phyloP scores from a whole-genome alignment of 139 green algal species.

The Micractinium sp. region DNA sequence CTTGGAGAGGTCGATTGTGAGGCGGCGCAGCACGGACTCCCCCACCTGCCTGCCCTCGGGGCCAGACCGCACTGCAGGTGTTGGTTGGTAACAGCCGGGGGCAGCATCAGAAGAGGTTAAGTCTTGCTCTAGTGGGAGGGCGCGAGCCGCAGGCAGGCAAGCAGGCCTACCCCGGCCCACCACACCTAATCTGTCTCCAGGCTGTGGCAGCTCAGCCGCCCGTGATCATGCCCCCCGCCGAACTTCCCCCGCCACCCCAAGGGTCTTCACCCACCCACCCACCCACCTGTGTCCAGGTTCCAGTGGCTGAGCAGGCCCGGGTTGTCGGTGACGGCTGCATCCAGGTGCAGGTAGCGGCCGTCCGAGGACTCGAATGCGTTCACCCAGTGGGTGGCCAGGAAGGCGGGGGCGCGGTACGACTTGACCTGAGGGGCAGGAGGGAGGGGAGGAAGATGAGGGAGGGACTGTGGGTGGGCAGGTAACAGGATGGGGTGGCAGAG shows the following conservation, averaged over 20 bases:
- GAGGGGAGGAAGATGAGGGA: neutral
- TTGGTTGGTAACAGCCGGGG: neutral
- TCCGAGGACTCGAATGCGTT: conserved; percentile 52
- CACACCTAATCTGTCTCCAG: too few species aligned
- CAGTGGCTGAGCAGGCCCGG: conserved; percentile 54
- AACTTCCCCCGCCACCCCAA: too few species aligned
- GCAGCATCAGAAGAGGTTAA: too few species aligned
- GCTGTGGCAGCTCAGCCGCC: too few species aligned
- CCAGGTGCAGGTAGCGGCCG: conserved; percentile 57
- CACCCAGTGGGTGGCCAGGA: conserved; percentile 78
- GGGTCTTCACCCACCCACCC: neutral
- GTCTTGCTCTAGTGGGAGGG: neutral
- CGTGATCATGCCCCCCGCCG: too few species aligned
- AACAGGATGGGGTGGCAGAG: neutral
- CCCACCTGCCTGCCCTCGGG: conserved; percentile 2
- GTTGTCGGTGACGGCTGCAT: conserved; percentile 64
- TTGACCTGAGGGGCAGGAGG: neutral
- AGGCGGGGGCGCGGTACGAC: conserved; percentile 56
- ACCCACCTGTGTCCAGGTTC: conserved; percentile 17
- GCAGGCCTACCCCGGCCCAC: too few species aligned
- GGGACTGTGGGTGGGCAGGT: neutral
- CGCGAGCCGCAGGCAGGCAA: neutral
- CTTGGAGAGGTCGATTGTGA: conserved; percentile 31
- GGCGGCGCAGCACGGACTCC: conserved; percentile 4
- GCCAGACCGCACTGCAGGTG: neutral